Evolutionary conservation across 2,329 filamentous ascomycete genomes (phyloP).

Genomic region (Septoria linicola): DNA sequence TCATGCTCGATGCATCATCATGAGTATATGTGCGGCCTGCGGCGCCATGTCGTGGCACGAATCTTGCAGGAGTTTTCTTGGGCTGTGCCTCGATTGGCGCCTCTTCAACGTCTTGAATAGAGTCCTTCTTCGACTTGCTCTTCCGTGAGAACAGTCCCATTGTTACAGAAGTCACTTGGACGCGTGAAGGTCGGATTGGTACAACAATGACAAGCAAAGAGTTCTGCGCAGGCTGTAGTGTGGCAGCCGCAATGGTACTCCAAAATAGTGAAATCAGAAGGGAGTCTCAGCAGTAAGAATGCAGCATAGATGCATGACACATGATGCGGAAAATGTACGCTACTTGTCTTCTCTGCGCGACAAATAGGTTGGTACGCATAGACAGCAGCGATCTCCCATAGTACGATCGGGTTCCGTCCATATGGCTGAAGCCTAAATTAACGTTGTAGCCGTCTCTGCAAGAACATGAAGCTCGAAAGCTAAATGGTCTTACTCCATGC

Average conservation of each 20-base stretch:
- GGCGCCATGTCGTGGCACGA: constrained; percentile 10
- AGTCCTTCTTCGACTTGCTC: constrained; percentile 31
- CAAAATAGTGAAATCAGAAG: no score
- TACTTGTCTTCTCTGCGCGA: not conserved
- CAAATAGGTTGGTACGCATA: not conserved
- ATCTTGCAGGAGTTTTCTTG: constrained; percentile 12
- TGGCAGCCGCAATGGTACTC: no score
- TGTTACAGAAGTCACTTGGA: not conserved
- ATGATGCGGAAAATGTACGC: not conserved
- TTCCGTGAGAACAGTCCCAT: constrained; percentile 60
- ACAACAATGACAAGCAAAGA: not conserved
- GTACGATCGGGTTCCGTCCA: constrained; percentile 5
- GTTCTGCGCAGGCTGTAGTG: no score
- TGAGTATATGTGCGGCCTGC: constrained; percentile 11
- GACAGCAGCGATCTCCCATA: constrained; percentile 11
- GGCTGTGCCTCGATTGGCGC: constrained; percentile 49
- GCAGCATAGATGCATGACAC: no score
- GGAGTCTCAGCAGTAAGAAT: no score
- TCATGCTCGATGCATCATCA: constrained; percentile 12
- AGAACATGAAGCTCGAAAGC: constrained; percentile 13
- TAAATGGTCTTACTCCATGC: constrained; percentile 6
- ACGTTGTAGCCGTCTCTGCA: constrained; percentile 14
- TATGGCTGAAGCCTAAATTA: constrained; percentile 14
- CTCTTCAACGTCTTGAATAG: constrained; percentile 54
- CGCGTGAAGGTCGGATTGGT: not conserved